Evolutionary conservation across 1,284 basidiomycete species (phyloP), one percentile per base, ranked within the genome.

Genomic region (Chalciporus piperatoides): DNA sequence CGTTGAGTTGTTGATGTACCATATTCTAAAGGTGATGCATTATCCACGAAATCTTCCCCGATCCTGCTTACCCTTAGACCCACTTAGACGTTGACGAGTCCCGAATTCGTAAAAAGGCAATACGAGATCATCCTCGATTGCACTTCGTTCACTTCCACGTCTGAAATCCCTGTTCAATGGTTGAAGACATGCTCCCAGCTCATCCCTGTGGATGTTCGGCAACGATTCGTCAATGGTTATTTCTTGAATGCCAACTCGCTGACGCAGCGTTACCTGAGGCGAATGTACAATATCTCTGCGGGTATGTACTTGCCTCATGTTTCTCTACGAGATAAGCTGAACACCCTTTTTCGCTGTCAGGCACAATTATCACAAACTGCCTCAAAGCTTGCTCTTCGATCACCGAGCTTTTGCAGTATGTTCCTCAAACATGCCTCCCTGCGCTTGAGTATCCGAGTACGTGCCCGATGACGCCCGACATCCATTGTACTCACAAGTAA

Each of bases 121-220:
- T 91, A 88, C 62, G 86, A 92, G 51, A 70, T 95, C 25, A 79
- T 95, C 56, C 68, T 93, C 42, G 92, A 94, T 61, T 87, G 87
- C 67, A 94, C 92, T 21, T 81, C 79, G 17, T 92, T 92, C 64
- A 79, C 83, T 2, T 73, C 86, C 6, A 76, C 80, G 4, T 90
- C 85, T 0, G 90, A 93, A 66, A 73, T 92, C 12, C 91, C 91
- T 0, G 71, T 89, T 9, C 82, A 87, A 53, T 93, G 89, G 87
- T 65, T 92, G 43, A 91, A 88, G 63, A 84, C 83, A 50, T 86
- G 84, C 40, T 76, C 86, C 6, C 90, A 93, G 62, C 74, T 92
- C 40, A 82, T 90, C 55, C 91, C 92, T 6, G 67, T 67, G 30
- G 85, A 90, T 56, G 74, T 90, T 49, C 75, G 82, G 37, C 63